A percentile compares a stretch with the other conserved stretches of the same genome.
Conservation (phyloP, 306 rosid species). For the Styphnolobium japonicum region DNA sequence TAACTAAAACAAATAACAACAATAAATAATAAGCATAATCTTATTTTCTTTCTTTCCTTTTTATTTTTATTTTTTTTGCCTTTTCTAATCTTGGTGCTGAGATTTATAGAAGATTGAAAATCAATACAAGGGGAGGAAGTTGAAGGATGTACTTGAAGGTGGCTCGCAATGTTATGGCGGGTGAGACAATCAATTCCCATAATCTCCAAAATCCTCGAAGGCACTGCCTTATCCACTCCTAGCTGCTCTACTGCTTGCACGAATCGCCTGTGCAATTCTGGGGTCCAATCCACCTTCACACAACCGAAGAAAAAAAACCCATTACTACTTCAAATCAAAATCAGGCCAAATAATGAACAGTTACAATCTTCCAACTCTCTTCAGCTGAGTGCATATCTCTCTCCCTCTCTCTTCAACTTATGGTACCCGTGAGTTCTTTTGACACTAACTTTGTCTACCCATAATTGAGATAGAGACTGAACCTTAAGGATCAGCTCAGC, state of each 20-base stretch:
- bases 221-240: conserved; percentile 98
- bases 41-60: not conserved
- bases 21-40: not conserved
- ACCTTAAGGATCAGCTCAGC: not conserved
- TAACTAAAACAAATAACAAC: not conserved
- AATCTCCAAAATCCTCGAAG: conserved; percentile 90
- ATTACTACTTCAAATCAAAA: not conserved
- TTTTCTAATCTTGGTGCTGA: not conserved
- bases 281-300: conserved; percentile 98
- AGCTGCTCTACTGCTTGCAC: conserved; percentile 98
- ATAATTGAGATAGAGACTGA: conserved; percentile 30
- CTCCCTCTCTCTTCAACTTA: not conserved
- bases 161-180: conserved; percentile 98
- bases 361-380: not conserved
- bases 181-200: conserved; percentile 99
- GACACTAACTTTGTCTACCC: conserved; percentile 15
- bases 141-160: conserved; percentile 69
- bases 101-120: not conserved
- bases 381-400: not conserved
- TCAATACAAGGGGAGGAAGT: not conserved
- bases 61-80: not conserved
- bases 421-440: conserved; percentile 44
- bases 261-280: conserved; percentile 86
- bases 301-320: not conserved
- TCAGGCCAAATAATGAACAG: not conserved